phyloP scores from a whole-genome alignment of 352 stramenopile genomes.

The Phytophthora pisi region DNA sequence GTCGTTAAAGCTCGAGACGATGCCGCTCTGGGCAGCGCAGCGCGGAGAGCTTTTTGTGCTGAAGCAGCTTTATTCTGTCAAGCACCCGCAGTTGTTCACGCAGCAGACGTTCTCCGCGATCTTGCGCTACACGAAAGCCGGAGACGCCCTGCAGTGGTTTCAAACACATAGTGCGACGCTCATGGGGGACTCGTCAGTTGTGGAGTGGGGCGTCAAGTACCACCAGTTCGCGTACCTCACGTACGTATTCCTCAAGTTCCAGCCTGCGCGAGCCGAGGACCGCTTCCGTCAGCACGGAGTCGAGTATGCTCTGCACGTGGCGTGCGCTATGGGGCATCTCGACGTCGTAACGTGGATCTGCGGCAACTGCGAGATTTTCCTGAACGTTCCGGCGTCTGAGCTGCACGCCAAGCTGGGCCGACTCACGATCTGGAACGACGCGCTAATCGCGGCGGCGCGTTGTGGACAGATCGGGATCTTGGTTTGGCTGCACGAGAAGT shows the following conservation, averaged over 20 bases:
- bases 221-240: constrained; percentile 35
- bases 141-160: constrained; percentile 43
- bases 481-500: constrained; percentile 34
- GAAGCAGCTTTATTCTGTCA: constrained; percentile 25
- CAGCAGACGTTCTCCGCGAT: constrained; percentile 38
- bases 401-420: constrained; percentile 34
- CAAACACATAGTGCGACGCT: constrained; percentile 25
- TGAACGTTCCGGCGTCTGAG: constrained; percentile 31
- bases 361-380: constrained; percentile 40
- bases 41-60: constrained; percentile 37
- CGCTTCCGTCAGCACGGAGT: constrained; percentile 36
- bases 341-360: constrained; percentile 49
- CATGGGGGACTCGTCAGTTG: constrained; percentile 27
- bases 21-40: constrained; percentile 42
- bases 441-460: constrained; percentile 31
- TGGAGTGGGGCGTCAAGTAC: constrained; percentile 46
- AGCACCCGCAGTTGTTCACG: constrained; percentile 43
- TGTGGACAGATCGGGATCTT: constrained; percentile 31
- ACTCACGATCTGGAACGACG: constrained; percentile 37
- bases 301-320: constrained; percentile 37
- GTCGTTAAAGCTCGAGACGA: constrained; percentile 30
- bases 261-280: constrained; percentile 21
- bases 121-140: constrained; percentile 40
- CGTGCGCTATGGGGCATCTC: constrained; percentile 39
- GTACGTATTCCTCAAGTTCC: constrained; percentile 34